Base-by-base conservation (phyloP, 805 yeast genomes). In the Pichia exigua region DNA sequence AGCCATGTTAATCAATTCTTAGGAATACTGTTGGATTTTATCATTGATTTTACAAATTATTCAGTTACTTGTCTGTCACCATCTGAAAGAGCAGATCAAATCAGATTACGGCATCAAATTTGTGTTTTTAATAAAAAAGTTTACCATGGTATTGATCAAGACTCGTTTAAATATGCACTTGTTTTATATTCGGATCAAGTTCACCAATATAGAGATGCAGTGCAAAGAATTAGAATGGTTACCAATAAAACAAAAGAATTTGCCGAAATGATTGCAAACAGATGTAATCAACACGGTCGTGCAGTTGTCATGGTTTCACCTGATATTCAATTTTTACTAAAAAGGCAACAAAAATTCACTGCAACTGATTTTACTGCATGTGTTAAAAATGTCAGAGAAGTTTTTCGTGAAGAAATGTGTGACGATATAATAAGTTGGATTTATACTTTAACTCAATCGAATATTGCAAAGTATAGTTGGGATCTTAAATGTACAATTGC, bases 341-440 rank as follows among this genome's bases (percentile, higher is more conserved):
- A 73, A 40, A 72, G 83, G 38, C 85, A 85, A 59, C 68, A 69
- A n/a, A 68, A 74, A 3, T 65, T 88, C 30, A 77, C 79, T 22
- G 68, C 81, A 0, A 82, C 88, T 0, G 90, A 90, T 0, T 69
- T 87, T 20, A 77, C 83, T 2, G 75, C 84, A 1, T 77, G 87
- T 46, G 82, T 89, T 17, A 69, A 88, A 50, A 78, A 82, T 48
- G 73, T 79, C 18, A 70, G 90, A 51, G 95, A 88, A 61, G 69
- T 78, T 8, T 84, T 87, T 61, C 71, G 94, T 48, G 96, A 89
- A 61, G 91, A 85, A 52, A 82, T 86, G 87, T 82, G 85, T 57
- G 82, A 78, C 42, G 89, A 83, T 54, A 79, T 88, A 20, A 63
- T 86, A 8, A 59, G 64, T n/a, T 85, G 94, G 90, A 62, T 88